Evolutionary conservation across 345 rosid species (phyloP).

Genomic region (Ricinus communis): DNA sequence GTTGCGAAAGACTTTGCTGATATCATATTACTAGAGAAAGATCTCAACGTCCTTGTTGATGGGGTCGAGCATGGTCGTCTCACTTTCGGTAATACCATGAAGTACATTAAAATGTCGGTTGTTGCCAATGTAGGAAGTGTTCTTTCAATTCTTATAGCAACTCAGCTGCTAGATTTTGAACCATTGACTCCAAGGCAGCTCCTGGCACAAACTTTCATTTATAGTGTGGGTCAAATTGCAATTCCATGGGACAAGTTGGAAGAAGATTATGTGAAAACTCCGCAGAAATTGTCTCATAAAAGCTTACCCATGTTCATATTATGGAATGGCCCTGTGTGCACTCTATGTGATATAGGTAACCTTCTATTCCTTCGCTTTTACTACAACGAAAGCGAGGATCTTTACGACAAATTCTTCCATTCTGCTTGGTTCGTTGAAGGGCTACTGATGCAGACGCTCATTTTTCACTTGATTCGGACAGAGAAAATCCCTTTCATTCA

Average conservation of each 20-base stretch:
- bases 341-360: slow-evolving; percentile 45
- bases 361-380: slow-evolving; percentile 47
- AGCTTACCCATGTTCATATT: slow-evolving; percentile 52
- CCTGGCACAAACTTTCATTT: slow-evolving; percentile 57
- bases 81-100: slow-evolving; percentile 69
- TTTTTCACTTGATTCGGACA: slow-evolving; percentile 62
- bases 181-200: slow-evolving; percentile 67
- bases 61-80: slow-evolving; percentile 69
- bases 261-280: slow-evolving; percentile 54
- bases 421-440: slow-evolving; percentile 68
- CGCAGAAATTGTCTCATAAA: slow-evolving; percentile 49
- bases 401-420: slow-evolving; percentile 29
- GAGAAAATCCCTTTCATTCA: slow-evolving; percentile 64
- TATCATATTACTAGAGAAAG: slow-evolving; percentile 70
- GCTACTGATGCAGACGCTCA: slow-evolving; percentile 62
- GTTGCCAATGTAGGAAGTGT: slow-evolving; percentile 59
- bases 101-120: slow-evolving; percentile 70
- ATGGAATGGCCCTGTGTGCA: slow-evolving; percentile 66
- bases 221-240: slow-evolving; percentile 57
- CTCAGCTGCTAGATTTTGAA: slow-evolving; percentile 49
- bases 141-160: slow-evolving; percentile 56
- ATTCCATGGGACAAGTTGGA: slow-evolving; percentile 77
- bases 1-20: slow-evolving; percentile 67
- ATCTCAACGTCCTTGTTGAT: slow-evolving; percentile 61
- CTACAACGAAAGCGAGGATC: slow-evolving; percentile 10